These are phyloP conservation scores for Suhomyces terraborum DNA, from an alignment of 1,139 yeast species.

Conservation along the genomic window DNA sequence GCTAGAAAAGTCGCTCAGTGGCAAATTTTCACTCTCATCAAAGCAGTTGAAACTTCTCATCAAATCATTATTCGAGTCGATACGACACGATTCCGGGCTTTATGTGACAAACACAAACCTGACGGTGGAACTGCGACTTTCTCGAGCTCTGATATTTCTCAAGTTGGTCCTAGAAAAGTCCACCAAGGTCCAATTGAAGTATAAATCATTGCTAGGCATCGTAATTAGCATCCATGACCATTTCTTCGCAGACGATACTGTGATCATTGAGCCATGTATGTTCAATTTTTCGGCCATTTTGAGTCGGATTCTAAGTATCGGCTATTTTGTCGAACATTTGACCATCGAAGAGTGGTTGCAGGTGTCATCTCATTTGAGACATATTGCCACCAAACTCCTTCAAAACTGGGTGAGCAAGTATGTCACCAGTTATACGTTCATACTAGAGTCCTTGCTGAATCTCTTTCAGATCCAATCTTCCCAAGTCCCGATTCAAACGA, in stretches of 20 bases:
- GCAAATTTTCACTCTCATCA: slow-evolving; percentile 24
- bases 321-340: slow-evolving; percentile 44
- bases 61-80: slow-evolving; percentile 40
- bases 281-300: slow-evolving; percentile 36
- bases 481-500: slow-evolving; percentile 23
- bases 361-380: slow-evolving; percentile 27
- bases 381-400: slow-evolving; percentile 20
- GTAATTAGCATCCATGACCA: slow-evolving; percentile 25
- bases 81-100: slow-evolving; percentile 43
- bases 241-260: slow-evolving; percentile 16
- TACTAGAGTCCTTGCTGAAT: slow-evolving; percentile 27
- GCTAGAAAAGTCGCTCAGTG: slow-evolving; percentile 35
- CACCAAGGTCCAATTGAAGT: slow-evolving; percentile 27
- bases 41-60: slow-evolving; percentile 32
- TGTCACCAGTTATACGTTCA: slow-evolving; percentile 31
- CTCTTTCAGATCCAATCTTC: slow-evolving; percentile 34
- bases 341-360: slow-evolving; percentile 33
- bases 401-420: slow-evolving; percentile 13
- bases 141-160: slow-evolving; percentile 42
- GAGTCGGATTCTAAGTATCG: slow-evolving; percentile 28
- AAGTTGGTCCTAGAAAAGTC: slow-evolving; percentile 33
- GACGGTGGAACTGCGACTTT: slow-evolving; percentile 43
- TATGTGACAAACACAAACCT: slow-evolving; percentile 32
- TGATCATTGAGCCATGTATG: slow-evolving; percentile 38
- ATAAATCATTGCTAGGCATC: slow-evolving; percentile 34